A percentile compares a stretch with the other conserved stretches of the same genome.
phyloP scores from a whole-genome alignment of 2,329 filamentous ascomycete species.

The Xylaria sp. region DNA sequence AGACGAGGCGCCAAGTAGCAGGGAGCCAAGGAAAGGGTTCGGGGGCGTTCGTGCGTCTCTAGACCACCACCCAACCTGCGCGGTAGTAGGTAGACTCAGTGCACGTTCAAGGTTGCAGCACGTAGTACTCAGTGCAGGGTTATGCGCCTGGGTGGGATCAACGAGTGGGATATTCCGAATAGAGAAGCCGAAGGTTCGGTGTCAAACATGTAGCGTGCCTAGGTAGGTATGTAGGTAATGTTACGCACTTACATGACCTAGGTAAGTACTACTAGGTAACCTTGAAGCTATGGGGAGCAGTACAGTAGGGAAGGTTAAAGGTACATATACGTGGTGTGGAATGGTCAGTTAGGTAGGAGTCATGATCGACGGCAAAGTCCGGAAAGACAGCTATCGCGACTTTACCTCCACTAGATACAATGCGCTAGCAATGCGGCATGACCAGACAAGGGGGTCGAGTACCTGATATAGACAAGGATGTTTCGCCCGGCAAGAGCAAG shows the following conservation, averaged over 20 bases:
- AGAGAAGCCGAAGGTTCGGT: conserved; percentile 26
- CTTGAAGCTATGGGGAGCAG: too few species aligned
- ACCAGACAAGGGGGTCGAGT: neutral
- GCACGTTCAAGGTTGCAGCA: neutral
- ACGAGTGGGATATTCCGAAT: conserved; percentile 37
- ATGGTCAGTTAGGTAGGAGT: neutral
- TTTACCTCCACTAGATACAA: neutral
- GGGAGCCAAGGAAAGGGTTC: conserved; percentile 40
- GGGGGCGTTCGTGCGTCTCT: conserved; percentile 23
- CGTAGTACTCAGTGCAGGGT: neutral
- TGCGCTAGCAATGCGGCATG: neutral
- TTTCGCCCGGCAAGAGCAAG: neutral
- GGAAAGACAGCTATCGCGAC: conserved; percentile 24
- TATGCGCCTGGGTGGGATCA: conserved; percentile 25
- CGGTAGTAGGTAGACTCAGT: neutral
- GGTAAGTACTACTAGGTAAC: too few species aligned
- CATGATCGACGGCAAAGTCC: neutral
- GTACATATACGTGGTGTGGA: neutral
- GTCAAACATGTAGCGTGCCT: conserved; percentile 4
- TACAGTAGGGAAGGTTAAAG: too few species aligned
- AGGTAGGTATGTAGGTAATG: neutral
- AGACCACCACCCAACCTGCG: neutral
- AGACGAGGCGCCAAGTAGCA: conserved; percentile 37
- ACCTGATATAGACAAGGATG: neutral
- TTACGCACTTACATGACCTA: too few species aligned